phyloP scores from a whole-genome alignment of 1,139 yeast genomes.

The Torulaspora pretoriensis region DNA sequence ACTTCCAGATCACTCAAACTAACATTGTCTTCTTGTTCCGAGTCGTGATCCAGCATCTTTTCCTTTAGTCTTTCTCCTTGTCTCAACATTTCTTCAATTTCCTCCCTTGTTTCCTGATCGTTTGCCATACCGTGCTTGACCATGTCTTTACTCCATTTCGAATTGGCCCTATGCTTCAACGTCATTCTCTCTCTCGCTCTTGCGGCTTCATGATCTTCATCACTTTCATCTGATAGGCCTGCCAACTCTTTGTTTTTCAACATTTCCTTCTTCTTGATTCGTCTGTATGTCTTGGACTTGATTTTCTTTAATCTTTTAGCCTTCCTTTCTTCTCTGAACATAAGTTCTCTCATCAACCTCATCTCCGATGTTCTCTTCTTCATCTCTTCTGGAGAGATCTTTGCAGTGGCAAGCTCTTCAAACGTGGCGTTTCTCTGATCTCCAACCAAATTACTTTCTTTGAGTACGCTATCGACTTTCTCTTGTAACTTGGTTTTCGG shows the following conservation, averaged over 20 bases:
- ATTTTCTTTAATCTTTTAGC: conserved; percentile 90
- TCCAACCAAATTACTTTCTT: conserved; percentile 63
- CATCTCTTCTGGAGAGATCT: conserved; percentile 76
- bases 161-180: conserved; percentile 79
- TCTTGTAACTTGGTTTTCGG: conserved; percentile 63
- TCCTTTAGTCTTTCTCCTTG: conserved; percentile 75
- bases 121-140: conserved; percentile 85
- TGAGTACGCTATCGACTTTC: conserved; percentile 58
- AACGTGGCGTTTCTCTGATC: conserved; percentile 75
- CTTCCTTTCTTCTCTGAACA: conserved; percentile 91
- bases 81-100: conserved; percentile 89
- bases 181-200: conserved; percentile 93
- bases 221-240: conserved; percentile 56
- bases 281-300: conserved; percentile 84
- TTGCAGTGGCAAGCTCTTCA: conserved; percentile 83
- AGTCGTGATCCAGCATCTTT: conserved; percentile 67
- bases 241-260: conserved; percentile 64
- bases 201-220: conserved; percentile 62
- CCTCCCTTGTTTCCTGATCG: conserved; percentile 77
- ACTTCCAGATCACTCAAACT: conserved; percentile 54
- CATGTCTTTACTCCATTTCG: conserved; percentile 90
- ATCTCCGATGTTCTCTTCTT: conserved; percentile 74
- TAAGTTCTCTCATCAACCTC: conserved; percentile 86
- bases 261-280: conserved; percentile 81
- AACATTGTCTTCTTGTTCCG: conserved; percentile 45